Evolutionary conservation across 768 basidiomycete species (phyloP).

Genomic region (Suillus variegatus): DNA sequence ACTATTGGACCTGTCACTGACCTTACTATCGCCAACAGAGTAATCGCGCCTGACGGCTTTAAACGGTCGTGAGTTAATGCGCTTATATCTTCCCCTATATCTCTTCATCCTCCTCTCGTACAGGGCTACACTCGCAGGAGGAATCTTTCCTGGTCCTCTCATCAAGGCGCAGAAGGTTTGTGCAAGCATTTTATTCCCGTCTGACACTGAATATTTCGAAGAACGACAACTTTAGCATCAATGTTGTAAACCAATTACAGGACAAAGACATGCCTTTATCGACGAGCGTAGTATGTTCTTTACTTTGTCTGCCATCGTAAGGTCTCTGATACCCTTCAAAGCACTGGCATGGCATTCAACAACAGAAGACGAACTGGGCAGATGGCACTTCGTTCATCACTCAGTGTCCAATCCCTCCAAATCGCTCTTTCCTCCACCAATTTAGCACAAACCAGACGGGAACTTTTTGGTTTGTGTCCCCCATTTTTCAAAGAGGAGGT

Average conservation of each 20-base stretch:
- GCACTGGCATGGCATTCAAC: constrained; percentile 39
- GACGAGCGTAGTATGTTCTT: constrained; percentile 36
- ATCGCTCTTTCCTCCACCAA: constrained; percentile 41
- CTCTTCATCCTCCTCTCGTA: not conserved
- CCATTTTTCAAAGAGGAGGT: not conserved
- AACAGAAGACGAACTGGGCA: constrained; percentile 34
- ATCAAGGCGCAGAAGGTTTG: constrained; percentile 44
- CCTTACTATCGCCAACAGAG: constrained; percentile 42
- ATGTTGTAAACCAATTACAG: constrained; percentile 35
- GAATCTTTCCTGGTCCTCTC: constrained; percentile 50
- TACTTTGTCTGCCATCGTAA: not conserved
- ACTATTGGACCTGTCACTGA: constrained; percentile 29
- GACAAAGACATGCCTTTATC: constrained; percentile 34
- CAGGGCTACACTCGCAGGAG: constrained; percentile 47
- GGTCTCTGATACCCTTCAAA: constrained; percentile 9
- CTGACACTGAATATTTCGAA: constrained; percentile 10
- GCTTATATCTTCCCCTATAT: not conserved
- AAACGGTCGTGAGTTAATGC: constrained; percentile 32
- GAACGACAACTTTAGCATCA: constrained; percentile 37
- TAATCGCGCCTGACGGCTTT: constrained; percentile 54
- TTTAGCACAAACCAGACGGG: constrained; percentile 45
- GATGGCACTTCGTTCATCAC: constrained; percentile 44
- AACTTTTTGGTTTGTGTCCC: constrained; percentile 39
- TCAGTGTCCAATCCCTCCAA: constrained; percentile 47
- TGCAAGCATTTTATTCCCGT: not conserved